Conservation (phyloP, 2,329 filamentous ascomycete species). For the Pseudonectria foliicola region DNA sequence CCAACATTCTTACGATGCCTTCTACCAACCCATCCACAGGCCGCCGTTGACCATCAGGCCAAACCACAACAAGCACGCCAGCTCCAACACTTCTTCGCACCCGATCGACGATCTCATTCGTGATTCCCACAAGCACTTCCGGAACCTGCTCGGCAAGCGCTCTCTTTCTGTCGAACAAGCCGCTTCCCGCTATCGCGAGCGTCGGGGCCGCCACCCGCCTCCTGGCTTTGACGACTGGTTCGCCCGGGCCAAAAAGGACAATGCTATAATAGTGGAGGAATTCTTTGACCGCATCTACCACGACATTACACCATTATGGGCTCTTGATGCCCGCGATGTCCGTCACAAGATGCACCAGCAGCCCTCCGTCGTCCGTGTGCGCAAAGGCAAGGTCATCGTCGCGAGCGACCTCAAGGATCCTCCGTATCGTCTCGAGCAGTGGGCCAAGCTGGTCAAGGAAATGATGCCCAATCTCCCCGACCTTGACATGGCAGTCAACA, state of each 20-base stretch:
- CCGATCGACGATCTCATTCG: constrained; percentile 37
- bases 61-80: too few species aligned
- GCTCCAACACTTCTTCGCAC: constrained; percentile 16
- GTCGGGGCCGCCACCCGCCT: constrained; percentile 46
- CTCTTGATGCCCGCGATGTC: constrained; percentile 30
- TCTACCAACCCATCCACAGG: too few species aligned
- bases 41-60: too few species aligned
- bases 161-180: constrained; percentile 39
- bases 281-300: constrained; percentile 51
- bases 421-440: constrained; percentile 9
- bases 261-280: constrained; percentile 45
- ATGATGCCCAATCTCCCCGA: constrained; percentile 37
- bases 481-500: constrained; percentile 48
- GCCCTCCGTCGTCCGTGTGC: constrained; percentile 15
- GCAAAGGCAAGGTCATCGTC: neutral
- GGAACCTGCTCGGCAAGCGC: constrained; percentile 25
- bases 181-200: constrained; percentile 41
- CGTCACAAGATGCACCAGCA: constrained; percentile 24
- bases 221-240: constrained; percentile 49
- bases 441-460: constrained; percentile 4
- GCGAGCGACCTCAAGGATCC: constrained; percentile 12
- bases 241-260: constrained; percentile 37
- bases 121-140: constrained; percentile 29
- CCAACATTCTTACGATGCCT: too few species aligned
- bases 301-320: constrained; percentile 48